Conservation (phyloP, 2,329 filamentous ascomycete species). For the Calcarisporium arbuscula region DNA sequence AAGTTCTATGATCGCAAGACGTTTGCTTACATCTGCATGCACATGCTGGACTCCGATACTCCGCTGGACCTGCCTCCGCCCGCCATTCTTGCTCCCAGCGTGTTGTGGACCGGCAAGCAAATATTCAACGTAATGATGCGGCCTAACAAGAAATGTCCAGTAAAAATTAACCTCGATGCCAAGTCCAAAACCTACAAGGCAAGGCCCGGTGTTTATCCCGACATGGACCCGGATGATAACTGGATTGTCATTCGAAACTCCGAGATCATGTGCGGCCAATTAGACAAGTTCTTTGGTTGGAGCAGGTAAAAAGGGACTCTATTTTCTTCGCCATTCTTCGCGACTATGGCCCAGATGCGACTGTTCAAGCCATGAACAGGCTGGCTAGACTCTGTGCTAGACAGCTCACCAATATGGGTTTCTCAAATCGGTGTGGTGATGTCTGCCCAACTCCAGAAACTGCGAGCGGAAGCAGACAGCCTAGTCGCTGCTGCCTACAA, state of each 20-base stretch:
- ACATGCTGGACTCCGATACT: slow-evolving; percentile 80
- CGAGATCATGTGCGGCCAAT: slow-evolving; percentile 92
- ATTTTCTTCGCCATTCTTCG: slow-evolving; percentile 95
- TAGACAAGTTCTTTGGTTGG: slow-evolving; percentile 99
- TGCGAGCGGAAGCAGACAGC: slow-evolving; percentile 63
- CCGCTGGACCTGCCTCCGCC: slow-evolving; percentile 82
- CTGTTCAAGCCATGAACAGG: slow-evolving; percentile 88
- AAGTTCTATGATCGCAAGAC: slow-evolving; percentile 83
- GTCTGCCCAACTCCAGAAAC: slow-evolving; percentile 76
- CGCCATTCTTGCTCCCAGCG: slow-evolving; percentile 75
- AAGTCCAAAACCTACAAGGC: slow-evolving; percentile 76
- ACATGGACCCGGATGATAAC: slow-evolving; percentile 80
- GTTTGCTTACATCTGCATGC: slow-evolving; percentile 85
- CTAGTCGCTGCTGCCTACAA: slow-evolving; percentile 74
- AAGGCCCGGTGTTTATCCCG: slow-evolving; percentile 50
- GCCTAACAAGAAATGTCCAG: slow-evolving; percentile 75
- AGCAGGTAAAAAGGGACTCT: slow-evolving; percentile 92
- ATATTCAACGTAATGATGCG: slow-evolving; percentile 88
- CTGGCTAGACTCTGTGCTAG: slow-evolving; percentile 85
- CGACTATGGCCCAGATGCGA: slow-evolving; percentile 86
- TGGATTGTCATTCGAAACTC: slow-evolving; percentile 94
- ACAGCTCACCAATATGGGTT: slow-evolving; percentile 82
- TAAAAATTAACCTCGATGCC: slow-evolving; percentile 87
- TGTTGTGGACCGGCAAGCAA: slow-evolving; percentile 95
- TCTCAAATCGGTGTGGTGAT: slow-evolving; percentile 93